Evolutionary conservation across 2,329 filamentous ascomycete species (phyloP), one percentile per base, ranked within the genome.

Genomic region (Monosporascus sp.): DNA sequence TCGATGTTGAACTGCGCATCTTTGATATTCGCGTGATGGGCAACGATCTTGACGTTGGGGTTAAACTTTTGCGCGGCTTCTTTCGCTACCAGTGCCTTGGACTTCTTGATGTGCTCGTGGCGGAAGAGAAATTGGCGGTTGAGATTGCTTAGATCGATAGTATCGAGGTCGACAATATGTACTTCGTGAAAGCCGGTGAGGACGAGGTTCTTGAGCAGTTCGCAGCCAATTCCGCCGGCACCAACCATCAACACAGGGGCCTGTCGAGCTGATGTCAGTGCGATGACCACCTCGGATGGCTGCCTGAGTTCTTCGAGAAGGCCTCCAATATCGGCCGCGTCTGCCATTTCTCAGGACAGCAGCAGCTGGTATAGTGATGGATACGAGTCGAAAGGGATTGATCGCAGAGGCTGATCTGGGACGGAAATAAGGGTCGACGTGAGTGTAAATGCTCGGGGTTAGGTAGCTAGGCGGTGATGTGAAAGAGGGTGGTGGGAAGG

Each of bases 61-160:
- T 97, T 97, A 78, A 99, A 99, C 58, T 82, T 87, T 65, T 87
- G 83, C 49, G 93, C 94, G 22, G 89, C 91, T 61, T 97, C 92
- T 70, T 93, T 96, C 48, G 93, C 94, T 59, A 97, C 92, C 73
- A 96, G 74, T 50, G 94, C 92, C 70, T 99, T 99, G 1, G 93
- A 85, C 71, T 96, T 96, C 73, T 97, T 97, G 73, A 99, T 97
- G 67, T 99, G 94, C 69, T 97, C 92, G 65, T 93, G 88, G 56
- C 92, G 84, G 72, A 99, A 99, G 48, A 99, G 85, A 66, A 99
- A 99, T 71, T 99, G 94, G 52, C 94, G 89, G 65, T 99, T 99
- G 49, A 99, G 81, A 68, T 99, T 99, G 74, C 91, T 96, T 22
- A 99, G 80, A 68, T 99, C 94, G 74, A 99, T 97, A 1, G 94